Evolutionary conservation across 768 basidiomycete species (phyloP).

Genomic region (Multifurca ochricompacta): DNA sequence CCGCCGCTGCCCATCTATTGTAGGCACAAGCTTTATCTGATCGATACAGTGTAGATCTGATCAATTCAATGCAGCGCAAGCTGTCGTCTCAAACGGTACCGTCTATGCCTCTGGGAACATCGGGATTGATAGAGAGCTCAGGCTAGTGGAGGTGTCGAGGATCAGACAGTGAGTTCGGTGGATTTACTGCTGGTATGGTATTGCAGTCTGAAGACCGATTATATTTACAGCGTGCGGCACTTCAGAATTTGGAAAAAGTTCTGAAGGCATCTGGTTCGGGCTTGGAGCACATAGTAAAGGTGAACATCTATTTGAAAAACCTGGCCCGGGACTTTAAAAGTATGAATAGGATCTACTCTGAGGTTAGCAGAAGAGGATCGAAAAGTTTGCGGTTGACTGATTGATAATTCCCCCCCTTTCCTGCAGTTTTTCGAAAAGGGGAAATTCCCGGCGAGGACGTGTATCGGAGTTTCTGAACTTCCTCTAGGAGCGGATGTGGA

Average conservation of each 20-base stretch:
- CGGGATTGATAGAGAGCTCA: conserved; percentile 28
- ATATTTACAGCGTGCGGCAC: conserved; percentile 28
- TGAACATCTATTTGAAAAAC: conserved; percentile 34
- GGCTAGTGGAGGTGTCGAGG: conserved; percentile 31
- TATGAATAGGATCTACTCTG: conserved; percentile 34
- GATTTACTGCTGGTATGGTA: neutral
- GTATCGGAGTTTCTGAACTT: conserved; percentile 46
- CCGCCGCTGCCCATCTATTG: conserved; percentile 33
- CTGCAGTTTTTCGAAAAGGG: conserved; percentile 40
- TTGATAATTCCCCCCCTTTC: no score
- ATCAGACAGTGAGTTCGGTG: conserved; percentile 30
- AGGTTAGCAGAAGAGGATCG: conserved; percentile 24
- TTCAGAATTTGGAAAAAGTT: conserved; percentile 33
- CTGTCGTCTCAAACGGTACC: conserved; percentile 28
- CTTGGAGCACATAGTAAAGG: conserved; percentile 34
- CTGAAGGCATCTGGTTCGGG: conserved; percentile 33
- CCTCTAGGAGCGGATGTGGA: conserved; percentile 50
- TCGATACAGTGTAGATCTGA: neutral
- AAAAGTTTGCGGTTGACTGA: no score
- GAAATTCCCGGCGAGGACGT: conserved; percentile 48
- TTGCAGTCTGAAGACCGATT: neutral
- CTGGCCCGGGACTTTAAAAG: conserved; percentile 31
- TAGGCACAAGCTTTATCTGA: conserved; percentile 10
- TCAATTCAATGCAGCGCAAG: conserved; percentile 29
- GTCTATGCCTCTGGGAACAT: conserved; percentile 38